Evolutionary conservation across 1,284 basidiomycete genomes (phyloP).

Genomic region (Pseudozyma pruni): DNA sequence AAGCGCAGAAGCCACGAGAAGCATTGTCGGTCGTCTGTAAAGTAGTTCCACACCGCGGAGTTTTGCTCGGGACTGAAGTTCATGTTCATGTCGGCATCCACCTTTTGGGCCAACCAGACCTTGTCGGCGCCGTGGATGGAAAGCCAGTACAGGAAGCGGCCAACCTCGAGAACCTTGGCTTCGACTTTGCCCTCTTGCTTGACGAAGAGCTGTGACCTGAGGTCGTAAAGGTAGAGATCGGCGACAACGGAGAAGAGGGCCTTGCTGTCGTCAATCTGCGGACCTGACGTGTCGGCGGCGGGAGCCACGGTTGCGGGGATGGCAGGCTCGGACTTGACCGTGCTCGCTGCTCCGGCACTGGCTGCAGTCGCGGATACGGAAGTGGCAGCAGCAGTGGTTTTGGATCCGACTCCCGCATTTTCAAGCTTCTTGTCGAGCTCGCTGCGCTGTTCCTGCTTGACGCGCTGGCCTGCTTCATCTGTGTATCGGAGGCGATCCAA

Average conservation of each 20-base stretch:
- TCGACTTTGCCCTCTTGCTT: slow-evolving; percentile 77
- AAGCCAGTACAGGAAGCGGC: slow-evolving; percentile 74
- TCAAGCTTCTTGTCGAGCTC: slow-evolving; percentile 41
- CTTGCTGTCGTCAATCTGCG: slow-evolving; percentile 21
- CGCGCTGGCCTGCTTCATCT: slow-evolving; percentile 36
- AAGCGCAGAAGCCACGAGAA: slow-evolving; percentile 89
- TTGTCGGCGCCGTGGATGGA: slow-evolving; percentile 69
- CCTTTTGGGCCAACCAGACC: slow-evolving; percentile 77
- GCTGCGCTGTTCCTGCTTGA: slow-evolving; percentile 24
- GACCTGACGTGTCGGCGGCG: slow-evolving; percentile 29
- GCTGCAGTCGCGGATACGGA: no score
- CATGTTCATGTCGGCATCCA: slow-evolving; percentile 70
- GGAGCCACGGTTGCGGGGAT: slow-evolving; percentile 33
- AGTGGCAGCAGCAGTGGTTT: background rate
- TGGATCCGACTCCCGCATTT: slow-evolving; percentile 20
- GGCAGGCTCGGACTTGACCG: slow-evolving; percentile 7
- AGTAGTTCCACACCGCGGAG: slow-evolving; percentile 85
- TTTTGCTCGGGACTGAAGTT: slow-evolving; percentile 62
- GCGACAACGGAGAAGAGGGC: slow-evolving; percentile 63
- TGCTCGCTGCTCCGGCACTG: background rate
- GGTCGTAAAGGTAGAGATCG: slow-evolving; percentile 78
- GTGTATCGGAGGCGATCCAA: slow-evolving; percentile 67
- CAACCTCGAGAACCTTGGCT: slow-evolving; percentile 76
- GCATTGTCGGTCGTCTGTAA: slow-evolving; percentile 73
- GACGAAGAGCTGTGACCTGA: slow-evolving; percentile 77